A percentile compares a stretch with the other conserved stretches of the same genome.
Evolutionary conservation across 805 yeast species (phyloP).

Genomic region (Yamadazyma scolyti): DNA sequence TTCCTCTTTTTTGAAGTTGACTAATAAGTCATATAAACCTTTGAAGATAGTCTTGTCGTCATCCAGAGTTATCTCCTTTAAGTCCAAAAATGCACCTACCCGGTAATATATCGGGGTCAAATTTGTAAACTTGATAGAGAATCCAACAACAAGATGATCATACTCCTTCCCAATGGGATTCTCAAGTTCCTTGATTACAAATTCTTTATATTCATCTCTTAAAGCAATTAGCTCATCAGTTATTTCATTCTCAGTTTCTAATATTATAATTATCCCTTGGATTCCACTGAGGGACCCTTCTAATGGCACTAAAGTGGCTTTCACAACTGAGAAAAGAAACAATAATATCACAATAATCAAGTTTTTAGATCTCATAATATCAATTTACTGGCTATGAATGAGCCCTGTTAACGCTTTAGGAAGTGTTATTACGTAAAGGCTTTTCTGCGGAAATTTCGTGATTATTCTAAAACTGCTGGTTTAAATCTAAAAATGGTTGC

Average conservation of each 20-base stretch:
- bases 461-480: no score
- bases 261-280: conserved; percentile 3
- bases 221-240: conserved; percentile 2
- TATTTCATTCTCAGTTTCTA: conserved; percentile 2
- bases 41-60: conserved; percentile 4
- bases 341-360: no score
- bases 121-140: conserved; percentile 5
- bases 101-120: conserved; percentile 2
- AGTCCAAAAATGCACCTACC: conserved; percentile 3
- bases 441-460: no score
- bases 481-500: no score
- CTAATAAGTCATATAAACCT: conserved; percentile 4
- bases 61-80: background rate
- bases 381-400: no score
- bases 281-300: no score
- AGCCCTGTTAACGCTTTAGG: no score
- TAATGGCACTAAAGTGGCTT: no score
- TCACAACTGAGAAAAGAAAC: no score
- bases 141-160: conserved; percentile 7
- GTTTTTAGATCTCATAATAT: no score
- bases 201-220: conserved; percentile 6
- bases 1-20: conserved; percentile 2
- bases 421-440: no score
- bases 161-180: conserved; percentile 8
- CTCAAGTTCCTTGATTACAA: conserved; percentile 4